Base-by-base conservation (phyloP, 331 rosid species). In the Saraca asoca region DNA sequence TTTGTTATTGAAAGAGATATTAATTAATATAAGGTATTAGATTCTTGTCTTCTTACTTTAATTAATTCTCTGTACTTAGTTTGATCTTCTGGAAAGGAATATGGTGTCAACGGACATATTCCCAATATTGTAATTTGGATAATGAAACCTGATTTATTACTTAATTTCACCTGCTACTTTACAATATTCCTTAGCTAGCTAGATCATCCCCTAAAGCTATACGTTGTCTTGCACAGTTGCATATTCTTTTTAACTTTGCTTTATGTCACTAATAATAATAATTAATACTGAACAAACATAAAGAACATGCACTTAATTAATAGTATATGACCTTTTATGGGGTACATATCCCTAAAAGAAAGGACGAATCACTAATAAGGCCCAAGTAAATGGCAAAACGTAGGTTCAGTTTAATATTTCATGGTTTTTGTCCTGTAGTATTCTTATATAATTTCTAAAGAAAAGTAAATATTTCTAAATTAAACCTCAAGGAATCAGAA, bases 261-360 rank as follows among this genome's bases (percentile, higher is more conserved):
- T 77, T 72, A 35, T 69, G 56, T 51, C 42, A 58, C 61, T 43
- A 33, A 73, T 73, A 64, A 51, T 74, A n/a, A n/a, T 50, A 11
- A 31, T 4, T 39, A 38, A 57, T 5, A 19, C 15, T 9, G 38
- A 29, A 8, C 19, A 8, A 5, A 12, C 34, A 42, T 24, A 24
- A 1, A 1, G 3, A 24, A 24, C 4, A 12, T 42, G 57, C 34
- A 51, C 18, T 58, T 44, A 64, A 19, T 43, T 71, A 70, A 45
- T 41, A 80, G 51, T 6, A 3, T 62, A 62, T 52, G 79, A 71
- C 70, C 70, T 39, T 45, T 68, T 33, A 71, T 80, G 83, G 81
- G 79, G 67, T 66, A 72, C 84, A 73, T 51, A 74, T 80, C 83
- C 85, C 76, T 2, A 29, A 60, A 72, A 78, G 50, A 75, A 79